Percentiles rank a stretch among this genome's conserved stretches.
These are phyloP conservation scores for Cruciata laevipes DNA, from an alignment of 257 asterid species.

Conservation along the genomic window DNA sequence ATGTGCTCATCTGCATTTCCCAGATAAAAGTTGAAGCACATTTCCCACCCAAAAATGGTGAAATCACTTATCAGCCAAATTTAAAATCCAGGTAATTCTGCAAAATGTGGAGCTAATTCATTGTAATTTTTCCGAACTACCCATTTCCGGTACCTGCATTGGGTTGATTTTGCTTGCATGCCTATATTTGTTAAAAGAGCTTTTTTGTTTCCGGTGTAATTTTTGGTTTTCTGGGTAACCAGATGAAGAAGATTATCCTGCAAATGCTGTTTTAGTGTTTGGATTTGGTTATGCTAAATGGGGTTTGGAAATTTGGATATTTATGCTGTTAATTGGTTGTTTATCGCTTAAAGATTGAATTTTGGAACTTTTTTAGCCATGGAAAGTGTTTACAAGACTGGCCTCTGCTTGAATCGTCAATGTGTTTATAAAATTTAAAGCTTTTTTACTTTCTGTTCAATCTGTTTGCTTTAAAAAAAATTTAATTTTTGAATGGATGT, in stretches of 20 bases:
- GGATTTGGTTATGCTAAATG: background rate
- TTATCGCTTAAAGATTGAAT: background rate
- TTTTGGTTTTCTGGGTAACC: background rate
- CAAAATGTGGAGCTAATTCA: background rate
- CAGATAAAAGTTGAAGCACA: background rate
- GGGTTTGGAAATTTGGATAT: background rate
- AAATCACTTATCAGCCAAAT: background rate
- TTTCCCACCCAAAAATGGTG: conserved; percentile 7
- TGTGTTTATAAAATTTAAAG: background rate
- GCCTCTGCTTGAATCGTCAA: background rate
- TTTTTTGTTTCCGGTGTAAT: background rate
- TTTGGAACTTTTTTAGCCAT: background rate
- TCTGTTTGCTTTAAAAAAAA: too few species aligned
- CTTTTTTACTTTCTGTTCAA: background rate
- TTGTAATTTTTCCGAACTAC: background rate
- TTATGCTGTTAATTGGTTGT: background rate
- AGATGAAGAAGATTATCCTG: background rate
- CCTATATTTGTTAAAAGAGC: background rate
- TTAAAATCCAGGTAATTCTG: conserved; percentile 10
- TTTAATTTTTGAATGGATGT: background rate
- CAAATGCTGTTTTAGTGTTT: background rate
- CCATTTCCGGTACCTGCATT: background rate
- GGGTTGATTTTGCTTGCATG: conserved; percentile 10
- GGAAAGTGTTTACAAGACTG: background rate
- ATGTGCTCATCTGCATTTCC: conserved; percentile 1